A percentile compares a stretch with the other conserved stretches of the same genome.
phyloP scores from a whole-genome alignment of 306 rosid genomes.

The Trifolium fragiferum region DNA sequence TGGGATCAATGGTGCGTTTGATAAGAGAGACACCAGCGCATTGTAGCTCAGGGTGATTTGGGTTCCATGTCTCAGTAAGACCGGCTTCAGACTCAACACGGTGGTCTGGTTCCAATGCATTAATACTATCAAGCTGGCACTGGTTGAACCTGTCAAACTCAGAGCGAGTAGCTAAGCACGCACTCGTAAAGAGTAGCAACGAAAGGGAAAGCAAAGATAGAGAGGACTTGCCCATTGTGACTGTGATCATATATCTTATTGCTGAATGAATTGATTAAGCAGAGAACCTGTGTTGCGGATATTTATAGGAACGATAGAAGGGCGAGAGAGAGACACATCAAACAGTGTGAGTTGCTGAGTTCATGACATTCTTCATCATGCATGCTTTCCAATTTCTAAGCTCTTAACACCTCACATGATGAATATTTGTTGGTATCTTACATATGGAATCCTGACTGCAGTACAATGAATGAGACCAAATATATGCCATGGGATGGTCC shows the following conservation, averaged over 20 bases:
- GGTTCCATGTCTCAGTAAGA: slow-evolving; percentile 38
- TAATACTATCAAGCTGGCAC: slow-evolving; percentile 39
- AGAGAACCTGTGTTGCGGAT: not conserved
- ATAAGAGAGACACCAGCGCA: slow-evolving; percentile 43
- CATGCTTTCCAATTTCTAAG: slow-evolving; percentile 38
- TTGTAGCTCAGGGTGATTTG: slow-evolving; percentile 33
- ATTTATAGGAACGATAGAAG: slow-evolving; percentile 35
- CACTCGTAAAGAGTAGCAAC: slow-evolving; percentile 21
- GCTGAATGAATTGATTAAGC: not conserved
- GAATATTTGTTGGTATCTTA: not conserved
- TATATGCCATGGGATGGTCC: not conserved
- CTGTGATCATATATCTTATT: not conserved
- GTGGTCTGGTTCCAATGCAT: slow-evolving; percentile 44
- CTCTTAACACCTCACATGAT: slow-evolving; percentile 52
- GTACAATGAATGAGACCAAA: not conserved
- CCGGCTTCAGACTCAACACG: slow-evolving; percentile 46
- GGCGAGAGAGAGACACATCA: slow-evolving; percentile 42
- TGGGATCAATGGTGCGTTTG: slow-evolving; percentile 33
- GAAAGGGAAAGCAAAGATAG: slow-evolving; percentile 12
- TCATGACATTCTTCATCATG: slow-evolving; percentile 56
- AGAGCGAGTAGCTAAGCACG: slow-evolving; percentile 43
- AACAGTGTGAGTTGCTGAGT: not conserved
- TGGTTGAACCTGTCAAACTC: not conserved
- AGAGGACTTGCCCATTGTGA: not conserved
- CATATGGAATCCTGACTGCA: not conserved